Conservation (phyloP, 139 green algal species). For the Diplosphaera chodatii region DNA sequence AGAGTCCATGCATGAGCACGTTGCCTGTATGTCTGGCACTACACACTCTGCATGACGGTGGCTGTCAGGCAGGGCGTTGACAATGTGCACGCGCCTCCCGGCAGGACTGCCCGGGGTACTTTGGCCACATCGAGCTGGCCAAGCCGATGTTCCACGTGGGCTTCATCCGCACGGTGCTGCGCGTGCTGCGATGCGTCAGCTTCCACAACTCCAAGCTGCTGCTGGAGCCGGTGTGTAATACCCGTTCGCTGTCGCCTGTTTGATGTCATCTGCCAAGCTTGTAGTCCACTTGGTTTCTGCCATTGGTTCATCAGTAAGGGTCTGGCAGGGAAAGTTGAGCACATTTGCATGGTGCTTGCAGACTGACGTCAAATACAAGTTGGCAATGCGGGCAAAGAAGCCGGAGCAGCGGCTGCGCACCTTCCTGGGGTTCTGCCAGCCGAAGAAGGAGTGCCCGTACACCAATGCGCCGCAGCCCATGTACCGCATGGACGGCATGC, state of each 20-base stretch:
- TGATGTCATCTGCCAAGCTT: not conserved
- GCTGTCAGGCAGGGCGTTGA: too few species aligned
- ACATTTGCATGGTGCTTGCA: too few species aligned
- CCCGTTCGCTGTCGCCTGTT: not conserved
- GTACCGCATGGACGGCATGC: conserved; percentile 66
- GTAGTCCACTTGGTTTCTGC: too few species aligned
- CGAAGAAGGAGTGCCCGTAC: conserved; percentile 36
- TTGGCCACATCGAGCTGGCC: conserved; percentile 95
- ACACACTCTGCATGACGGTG: too few species aligned
- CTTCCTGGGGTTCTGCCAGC: conserved; percentile 53
- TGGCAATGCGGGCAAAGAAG: conserved; percentile 51
- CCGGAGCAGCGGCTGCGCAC: conserved; percentile 64
- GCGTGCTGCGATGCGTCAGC: conserved; percentile 89
- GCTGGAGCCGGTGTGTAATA: conserved; percentile 60
- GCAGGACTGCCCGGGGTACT: conserved; percentile 93
- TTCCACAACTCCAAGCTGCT: conserved; percentile 87
- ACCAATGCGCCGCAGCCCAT: conserved; percentile 77
- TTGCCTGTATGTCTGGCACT: too few species aligned
- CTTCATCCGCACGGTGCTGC: conserved; percentile 93
- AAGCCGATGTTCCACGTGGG: conserved; percentile 94
- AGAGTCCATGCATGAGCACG: too few species aligned
- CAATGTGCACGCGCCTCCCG: too few species aligned
- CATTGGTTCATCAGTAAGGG: too few species aligned
- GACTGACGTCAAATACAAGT: conserved; percentile 65
- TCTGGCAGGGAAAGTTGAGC: too few species aligned